Evolutionary conservation across 1,139 yeast genomes (phyloP), one percentile per base, ranked within the genome.

Genomic region (Yarrowia galli): DNA sequence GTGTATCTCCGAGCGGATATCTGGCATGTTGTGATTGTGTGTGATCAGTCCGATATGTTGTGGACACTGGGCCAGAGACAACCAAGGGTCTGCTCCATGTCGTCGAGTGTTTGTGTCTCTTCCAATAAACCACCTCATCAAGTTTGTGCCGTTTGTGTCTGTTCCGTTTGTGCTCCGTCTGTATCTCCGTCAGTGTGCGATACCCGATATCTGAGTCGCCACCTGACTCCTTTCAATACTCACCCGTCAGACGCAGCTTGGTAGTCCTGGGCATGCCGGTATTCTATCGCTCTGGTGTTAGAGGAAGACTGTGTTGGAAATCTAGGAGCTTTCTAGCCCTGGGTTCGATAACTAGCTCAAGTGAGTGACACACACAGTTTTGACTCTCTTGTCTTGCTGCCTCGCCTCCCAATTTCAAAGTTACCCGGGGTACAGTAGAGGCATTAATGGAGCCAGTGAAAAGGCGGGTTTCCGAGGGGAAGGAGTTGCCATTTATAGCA

Each of bases 391-490:
- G 64, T 58, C 64, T 58, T 43, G 64, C 49, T 56, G 64, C 49
- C 48, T 43, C 51, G 49, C 51, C 64, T 58, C 64, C 64, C 64
- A 58, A 58, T 58, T 18, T 28, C 40, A 54, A 43, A 32, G 64
- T 58, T 58, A 58, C 64, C 64, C 64, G 64, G 61, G 61, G 64
- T 58, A 58, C 51, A 36, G 64, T 54, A 58, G 64, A 58, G 64
- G 64, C 40, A 58, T 58, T 58, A 42, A 54, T 20, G 28, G 23
- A 2, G 46, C 32, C 32, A 28, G 32, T 28, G 32, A 28, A 28
- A 28, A 28, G 32, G 32, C 8, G 32, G 8, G 9, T 25, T 7
- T 28, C 6, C 32, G 8, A 10, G 32, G 32, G 32, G 28, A 25
- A 25, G 28, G 28, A 25, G 6, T 3, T 3, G 43, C 10, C 4